Percentiles rank a stretch among this genome's conserved stretches.
Evolutionary conservation across 768 basidiomycete species (phyloP).

Genomic region (Termitomyces eurrhizus): DNA sequence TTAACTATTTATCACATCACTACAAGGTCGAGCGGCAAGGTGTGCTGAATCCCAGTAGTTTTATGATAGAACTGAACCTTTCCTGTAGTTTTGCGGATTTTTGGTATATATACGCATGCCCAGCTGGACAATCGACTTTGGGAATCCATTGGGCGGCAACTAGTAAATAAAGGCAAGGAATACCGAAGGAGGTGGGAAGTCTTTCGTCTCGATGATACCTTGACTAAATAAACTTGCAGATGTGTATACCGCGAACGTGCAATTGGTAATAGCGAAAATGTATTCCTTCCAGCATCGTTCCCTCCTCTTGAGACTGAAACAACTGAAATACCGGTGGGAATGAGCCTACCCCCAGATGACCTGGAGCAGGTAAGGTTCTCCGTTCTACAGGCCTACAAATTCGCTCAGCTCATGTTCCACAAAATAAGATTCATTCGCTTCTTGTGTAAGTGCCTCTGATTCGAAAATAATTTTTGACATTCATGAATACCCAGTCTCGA

Average conservation of each 20-base stretch:
- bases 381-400: neutral
- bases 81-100: constrained; percentile 12
- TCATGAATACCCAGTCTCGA: constrained; percentile 31
- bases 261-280: constrained; percentile 30
- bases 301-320: constrained; percentile 29
- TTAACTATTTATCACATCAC: neutral
- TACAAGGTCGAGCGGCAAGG: constrained; percentile 15
- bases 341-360: constrained; percentile 39
- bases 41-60: neutral
- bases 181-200: constrained; percentile 46
- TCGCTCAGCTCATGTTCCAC: neutral
- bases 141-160: constrained; percentile 33
- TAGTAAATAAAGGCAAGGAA: constrained; percentile 40
- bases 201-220: neutral
- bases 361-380: constrained; percentile 38
- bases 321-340: constrained; percentile 16
- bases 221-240: constrained; percentile 21
- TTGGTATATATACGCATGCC: constrained; percentile 30
- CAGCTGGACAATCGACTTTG: constrained; percentile 34
- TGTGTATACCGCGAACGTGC: constrained; percentile 41
- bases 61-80: neutral
- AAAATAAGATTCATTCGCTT: constrained; percentile 47
- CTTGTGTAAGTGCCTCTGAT: constrained; percentile 41
- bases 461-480: neutral
- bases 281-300: constrained; percentile 52